Evolutionary conservation across 139 green algal species (phyloP), one percentile per base, ranked within the genome.

Genomic region (Chloropicon primus): DNA sequence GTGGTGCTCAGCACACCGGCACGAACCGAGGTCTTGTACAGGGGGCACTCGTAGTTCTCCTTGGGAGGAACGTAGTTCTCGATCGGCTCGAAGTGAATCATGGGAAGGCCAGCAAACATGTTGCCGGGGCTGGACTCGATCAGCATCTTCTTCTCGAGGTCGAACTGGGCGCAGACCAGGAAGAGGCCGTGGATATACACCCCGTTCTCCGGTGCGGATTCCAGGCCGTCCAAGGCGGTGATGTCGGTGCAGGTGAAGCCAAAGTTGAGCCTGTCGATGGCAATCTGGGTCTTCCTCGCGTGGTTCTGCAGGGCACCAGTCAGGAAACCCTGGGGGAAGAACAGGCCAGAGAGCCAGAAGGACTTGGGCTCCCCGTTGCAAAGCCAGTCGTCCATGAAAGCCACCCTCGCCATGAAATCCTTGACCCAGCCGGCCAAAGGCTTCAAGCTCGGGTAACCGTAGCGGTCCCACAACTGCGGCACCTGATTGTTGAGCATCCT

Each of bases 1-100:
- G 91, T 95, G 1, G 91, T 96, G 28, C 80, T 88, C 53, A 95
- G 84, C 41, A 91, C 79, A 24, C 90, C 91, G 1, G 91, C 90
- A 2, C 90, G 85, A 74, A 87, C 83, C 29, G 78, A 86, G 10
- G 90, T 96, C 84, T 94, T 94, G 84, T 96, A 96, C 78, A 96
- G 80, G 24, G 91, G 91, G 79, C 87, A 91, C 78, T 86, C 28
- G 83, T 95, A 96, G 76, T 88, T 74, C 1, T 74, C 78, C 1
- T 75, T 41, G 22, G 87, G 82, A 0, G 86, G 75, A 77, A 82
- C 79, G 62, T 83, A 83, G 72, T 86, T 26, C 25, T 26, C 25
- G 22, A 29, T 22, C 17, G 27, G 74, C 10, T 28, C 71, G 17
- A 25, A 76, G 73, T 76, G 73, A n/a, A 76, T 41, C 25, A 76